Conservation (phyloP, 805 yeast genomes). For the Myxozyma nipponensis region DNA sequence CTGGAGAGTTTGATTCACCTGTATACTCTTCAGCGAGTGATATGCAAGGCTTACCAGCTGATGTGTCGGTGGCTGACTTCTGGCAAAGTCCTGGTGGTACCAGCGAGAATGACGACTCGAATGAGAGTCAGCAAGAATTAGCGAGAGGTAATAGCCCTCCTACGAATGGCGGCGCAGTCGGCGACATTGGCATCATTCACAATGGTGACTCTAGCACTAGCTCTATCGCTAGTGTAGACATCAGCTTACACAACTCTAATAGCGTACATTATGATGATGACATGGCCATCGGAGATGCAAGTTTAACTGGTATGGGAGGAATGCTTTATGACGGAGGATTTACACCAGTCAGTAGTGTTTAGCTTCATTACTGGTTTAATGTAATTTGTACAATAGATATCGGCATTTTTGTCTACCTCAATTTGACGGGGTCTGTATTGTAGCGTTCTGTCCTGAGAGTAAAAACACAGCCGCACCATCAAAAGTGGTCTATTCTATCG, state of each 20-base stretch:
- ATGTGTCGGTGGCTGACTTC: background rate
- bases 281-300: background rate
- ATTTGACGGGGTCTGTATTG: background rate
- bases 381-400: background rate
- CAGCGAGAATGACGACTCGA: no score
- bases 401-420: background rate
- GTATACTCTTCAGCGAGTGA: no score
- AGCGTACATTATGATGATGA: background rate
- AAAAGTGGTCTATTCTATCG: no score
- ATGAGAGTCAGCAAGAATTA: background rate
- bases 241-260: background rate
- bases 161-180: background rate
- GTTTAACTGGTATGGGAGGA: background rate
- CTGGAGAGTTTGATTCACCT: no score
- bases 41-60: no score
- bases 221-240: background rate
- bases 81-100: background rate
- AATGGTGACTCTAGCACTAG: background rate
- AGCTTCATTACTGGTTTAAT: background rate
- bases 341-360: background rate
- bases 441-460: no score
- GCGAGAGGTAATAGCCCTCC: background rate
- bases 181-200: background rate
- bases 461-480: no score
- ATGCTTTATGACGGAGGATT: background rate